Evolutionary conservation across 1,139 yeast species (phyloP), one percentile per base, ranked within the genome.

Genomic region (Yamadazyma membranifaciens): DNA sequence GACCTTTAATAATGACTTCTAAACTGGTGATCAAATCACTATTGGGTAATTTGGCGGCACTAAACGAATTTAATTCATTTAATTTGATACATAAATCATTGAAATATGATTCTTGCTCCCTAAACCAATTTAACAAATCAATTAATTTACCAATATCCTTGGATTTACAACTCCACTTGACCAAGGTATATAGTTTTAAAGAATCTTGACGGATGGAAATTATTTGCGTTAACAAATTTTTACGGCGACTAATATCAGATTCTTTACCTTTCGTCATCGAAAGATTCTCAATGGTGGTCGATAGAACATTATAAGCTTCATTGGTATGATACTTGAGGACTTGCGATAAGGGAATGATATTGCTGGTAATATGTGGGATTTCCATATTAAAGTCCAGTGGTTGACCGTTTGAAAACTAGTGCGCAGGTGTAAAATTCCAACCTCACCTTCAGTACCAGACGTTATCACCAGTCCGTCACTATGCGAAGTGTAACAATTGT

Each of bases 1-100:
- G 69, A 2, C 96, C 95, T 35, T 78, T 72, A 31, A 82, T 75
- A 38, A 89, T 67, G 1, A 92, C 96, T 55, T 92, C 95, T 49
- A 92, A 67, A 2, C 96, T 88, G 0, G 97, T 89, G 32, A 81
- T 75, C 27, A 92, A 62, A 60, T 92, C 98, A 1, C 96, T 92
- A 59, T 88, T 87, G 6, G 96, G 95, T 44, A 91, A 65, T 55
- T 88, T 87, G 1, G 98, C 98, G 14, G 91, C 87, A 5, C 89
- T 70, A 29, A 83, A 80, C 31, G 82, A 78, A 49, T 85, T 83
- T 26, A 80, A 62, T 39, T 78, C 79, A 36, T 74, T 74, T 48
- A 74, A 37, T 70, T 86, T 81, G 35, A 63, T 57, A 27, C 62
- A 58, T 43, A 73, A 53, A 42, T 84, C 80, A 45, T 87, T 88